Conservation (phyloP, 441 rosid genomes). For the Kokia cookei region DNA sequence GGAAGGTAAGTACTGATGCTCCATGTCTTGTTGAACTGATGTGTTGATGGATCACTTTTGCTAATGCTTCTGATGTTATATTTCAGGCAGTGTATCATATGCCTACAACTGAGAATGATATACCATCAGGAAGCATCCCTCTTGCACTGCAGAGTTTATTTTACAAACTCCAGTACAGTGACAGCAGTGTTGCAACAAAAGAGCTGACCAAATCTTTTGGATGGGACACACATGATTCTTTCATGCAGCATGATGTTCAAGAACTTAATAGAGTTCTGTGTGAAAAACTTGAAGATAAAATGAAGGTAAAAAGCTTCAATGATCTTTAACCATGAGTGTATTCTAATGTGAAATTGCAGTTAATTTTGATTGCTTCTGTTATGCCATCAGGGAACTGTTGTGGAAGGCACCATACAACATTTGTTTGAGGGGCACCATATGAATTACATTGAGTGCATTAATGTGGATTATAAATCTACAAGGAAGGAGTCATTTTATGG, state of each 20-base stretch:
- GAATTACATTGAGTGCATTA: slow-evolving; percentile 44
- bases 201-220: slow-evolving; percentile 46
- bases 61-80: not conserved
- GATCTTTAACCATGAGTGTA: not conserved
- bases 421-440: slow-evolving; percentile 45
- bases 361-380: not conserved
- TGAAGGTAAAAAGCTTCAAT: slow-evolving; percentile 31
- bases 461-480: slow-evolving; percentile 45
- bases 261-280: slow-evolving; percentile 42
- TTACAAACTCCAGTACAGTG: slow-evolving; percentile 44
- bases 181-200: slow-evolving; percentile 40
- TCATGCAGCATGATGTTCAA: slow-evolving; percentile 48
- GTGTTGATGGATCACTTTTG: not conserved
- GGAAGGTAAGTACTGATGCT: slow-evolving; percentile 29
- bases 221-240: slow-evolving; percentile 45
- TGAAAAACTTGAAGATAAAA: slow-evolving; percentile 51
- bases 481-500: slow-evolving; percentile 52
- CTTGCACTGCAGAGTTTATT: slow-evolving; percentile 47
- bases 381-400: slow-evolving; percentile 34
- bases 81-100: slow-evolving; percentile 47
- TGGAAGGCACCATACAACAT: slow-evolving; percentile 46
- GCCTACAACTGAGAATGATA: slow-evolving; percentile 47
- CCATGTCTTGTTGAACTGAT: not conserved
- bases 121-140: slow-evolving; percentile 47
- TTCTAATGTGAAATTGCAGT: slow-evolving; percentile 1